Conservation (phyloP, 768 basidiomycete genomes). For the Macrolepiota dolichaula region DNA sequence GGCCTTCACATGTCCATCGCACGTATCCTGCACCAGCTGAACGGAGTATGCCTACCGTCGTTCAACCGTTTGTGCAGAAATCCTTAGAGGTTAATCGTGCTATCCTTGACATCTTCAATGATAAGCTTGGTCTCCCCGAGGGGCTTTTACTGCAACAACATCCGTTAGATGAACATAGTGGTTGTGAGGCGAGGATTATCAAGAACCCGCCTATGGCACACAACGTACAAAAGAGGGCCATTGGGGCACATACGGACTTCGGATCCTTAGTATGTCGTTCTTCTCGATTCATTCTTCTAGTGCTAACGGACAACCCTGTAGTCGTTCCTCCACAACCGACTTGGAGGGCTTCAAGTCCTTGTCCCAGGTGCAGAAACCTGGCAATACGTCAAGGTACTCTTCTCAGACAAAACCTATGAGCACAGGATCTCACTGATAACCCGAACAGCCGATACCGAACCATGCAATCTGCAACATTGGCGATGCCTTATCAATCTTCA, state of each 20-base stretch:
- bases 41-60: slow-evolving; percentile 45
- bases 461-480: no score
- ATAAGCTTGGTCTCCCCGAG: no score
- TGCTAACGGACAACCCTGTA: slow-evolving; percentile 69
- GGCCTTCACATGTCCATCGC: slow-evolving; percentile 47
- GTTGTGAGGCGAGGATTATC: slow-evolving; percentile 57
- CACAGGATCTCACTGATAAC: not conserved
- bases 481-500: no score
- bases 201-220: no score
- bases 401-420: no score
- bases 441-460: slow-evolving; percentile 46
- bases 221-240: slow-evolving; percentile 31
- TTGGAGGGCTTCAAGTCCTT: no score
- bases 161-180: slow-evolving; percentile 41
- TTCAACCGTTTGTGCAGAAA: slow-evolving; percentile 49
- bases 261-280: no score
- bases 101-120: slow-evolving; percentile 52
- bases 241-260: slow-evolving; percentile 74
- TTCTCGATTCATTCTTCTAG: slow-evolving; percentile 58
- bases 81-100: slow-evolving; percentile 54
- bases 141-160: slow-evolving; percentile 46
- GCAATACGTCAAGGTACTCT: slow-evolving; percentile 58
- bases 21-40: slow-evolving; percentile 57
- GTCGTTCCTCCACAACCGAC: no score
- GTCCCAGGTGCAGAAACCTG: no score